Percentiles rank a stretch among this genome's conserved stretches.
phyloP scores from a whole-genome alignment of 106 monocot species.

The Xerophyta viscosa region DNA sequence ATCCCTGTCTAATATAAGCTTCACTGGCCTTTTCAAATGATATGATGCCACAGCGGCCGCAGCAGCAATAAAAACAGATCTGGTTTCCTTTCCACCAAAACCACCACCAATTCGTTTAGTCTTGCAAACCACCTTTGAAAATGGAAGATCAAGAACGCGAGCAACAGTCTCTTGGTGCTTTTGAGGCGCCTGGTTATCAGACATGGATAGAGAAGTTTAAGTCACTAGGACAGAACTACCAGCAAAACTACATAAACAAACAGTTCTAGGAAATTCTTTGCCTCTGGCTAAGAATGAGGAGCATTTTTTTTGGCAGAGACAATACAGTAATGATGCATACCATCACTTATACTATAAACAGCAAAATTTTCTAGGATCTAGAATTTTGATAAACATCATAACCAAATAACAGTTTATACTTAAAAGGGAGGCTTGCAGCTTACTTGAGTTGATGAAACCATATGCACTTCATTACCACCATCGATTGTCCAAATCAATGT shows the following conservation, averaged over 20 bases:
- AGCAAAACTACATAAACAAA: too few species aligned
- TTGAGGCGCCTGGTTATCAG: conserved; percentile 50
- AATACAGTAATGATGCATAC: too few species aligned
- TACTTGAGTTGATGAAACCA: conserved; percentile 99
- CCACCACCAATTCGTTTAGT: conserved; percentile 97
- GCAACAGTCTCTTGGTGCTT: conserved; percentile 70
- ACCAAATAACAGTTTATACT: too few species aligned
- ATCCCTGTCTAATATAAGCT: conserved; percentile 85
- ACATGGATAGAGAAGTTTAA: too few species aligned
- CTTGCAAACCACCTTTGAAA: conserved; percentile 95
- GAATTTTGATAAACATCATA: too few species aligned
- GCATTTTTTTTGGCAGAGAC: too few species aligned
- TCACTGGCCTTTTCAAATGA: conserved; percentile 68
- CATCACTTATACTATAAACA: too few species aligned
- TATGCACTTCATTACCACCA: conserved; percentile 95
- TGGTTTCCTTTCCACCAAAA: conserved; percentile 98
- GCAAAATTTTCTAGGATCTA: too few species aligned
- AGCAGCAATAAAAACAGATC: conserved; percentile 83
- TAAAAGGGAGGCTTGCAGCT: too few species aligned
- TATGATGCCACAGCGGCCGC: conserved; percentile 82
- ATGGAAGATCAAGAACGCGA: conserved; percentile 76
- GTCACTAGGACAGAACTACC: too few species aligned
- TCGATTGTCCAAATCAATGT: conserved; percentile 90
- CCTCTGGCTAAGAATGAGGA: too few species aligned
- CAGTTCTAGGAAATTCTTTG: too few species aligned